These are phyloP conservation scores for Tulasnella sp. DNA, from an alignment of 768 basidiomycete species.

Conservation along the genomic window DNA sequence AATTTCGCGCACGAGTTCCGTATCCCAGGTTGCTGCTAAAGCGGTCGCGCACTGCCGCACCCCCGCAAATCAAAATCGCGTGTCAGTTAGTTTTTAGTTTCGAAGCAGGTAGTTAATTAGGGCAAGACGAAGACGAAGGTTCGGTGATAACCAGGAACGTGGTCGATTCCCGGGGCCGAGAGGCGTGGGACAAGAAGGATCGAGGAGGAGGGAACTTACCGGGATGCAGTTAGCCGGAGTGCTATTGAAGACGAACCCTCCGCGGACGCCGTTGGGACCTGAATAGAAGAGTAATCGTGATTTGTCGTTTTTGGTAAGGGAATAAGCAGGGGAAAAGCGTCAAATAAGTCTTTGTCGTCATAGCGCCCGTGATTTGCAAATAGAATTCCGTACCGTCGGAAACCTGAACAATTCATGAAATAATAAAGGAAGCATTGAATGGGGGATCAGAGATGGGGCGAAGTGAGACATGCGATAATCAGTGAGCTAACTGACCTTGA, in stretches of 20 bases:
- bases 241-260: neutral
- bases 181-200: neutral
- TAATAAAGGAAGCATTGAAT: conserved; percentile 9
- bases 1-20: conserved; percentile 46
- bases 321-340: neutral
- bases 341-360: neutral
- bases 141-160: neutral
- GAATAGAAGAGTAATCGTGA: neutral
- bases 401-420: neutral
- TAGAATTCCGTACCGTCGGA: neutral
- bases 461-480: conserved; percentile 30
- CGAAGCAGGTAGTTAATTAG: too few species aligned
- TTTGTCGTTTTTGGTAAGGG: neutral
- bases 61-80: neutral
- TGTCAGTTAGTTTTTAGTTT: neutral
- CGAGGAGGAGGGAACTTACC: conserved; percentile 32
- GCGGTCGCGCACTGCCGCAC: conserved; percentile 39
- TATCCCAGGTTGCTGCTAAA: conserved; percentile 52
- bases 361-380: neutral
- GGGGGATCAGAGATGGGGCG: neutral
- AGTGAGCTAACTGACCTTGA: conserved; percentile 50
- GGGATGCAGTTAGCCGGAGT: conserved; percentile 71
- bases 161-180: neutral
- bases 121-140: neutral
- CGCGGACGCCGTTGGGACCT: conserved; percentile 56